phyloP scores from a whole-genome alignment of 2,329 filamentous ascomycete species.

The Dothistroma septosporum region DNA sequence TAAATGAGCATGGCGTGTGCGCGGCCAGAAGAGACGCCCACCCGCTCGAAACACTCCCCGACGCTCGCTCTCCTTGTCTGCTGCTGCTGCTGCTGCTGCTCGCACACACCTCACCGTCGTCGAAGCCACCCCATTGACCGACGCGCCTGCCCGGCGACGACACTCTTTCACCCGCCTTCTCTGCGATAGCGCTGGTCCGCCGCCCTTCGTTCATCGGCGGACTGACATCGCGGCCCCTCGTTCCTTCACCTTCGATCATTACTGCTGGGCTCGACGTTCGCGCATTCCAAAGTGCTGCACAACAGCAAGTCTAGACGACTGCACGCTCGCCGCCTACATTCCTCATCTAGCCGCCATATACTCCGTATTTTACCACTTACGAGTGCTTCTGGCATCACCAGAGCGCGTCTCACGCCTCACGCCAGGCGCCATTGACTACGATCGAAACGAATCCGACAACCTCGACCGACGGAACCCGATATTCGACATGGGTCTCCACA shows the following conservation, averaged over 20 bases:
- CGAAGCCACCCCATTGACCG: background rate
- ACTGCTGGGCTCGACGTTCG: conserved; percentile 4
- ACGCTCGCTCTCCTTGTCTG: conserved; percentile 1
- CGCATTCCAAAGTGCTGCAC: conserved; percentile 10
- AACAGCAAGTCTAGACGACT: conserved; percentile 16
- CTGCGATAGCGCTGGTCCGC: conserved; percentile 11
- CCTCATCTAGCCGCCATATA: conserved; percentile 12
- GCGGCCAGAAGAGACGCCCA: background rate
- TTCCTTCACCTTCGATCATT: conserved; percentile 9
- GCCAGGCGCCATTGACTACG: conserved; percentile 1
- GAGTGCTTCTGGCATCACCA: background rate
- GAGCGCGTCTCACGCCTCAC: conserved; percentile 1
- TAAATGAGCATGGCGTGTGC: conserved; percentile 1
- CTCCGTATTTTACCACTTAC: conserved; percentile 6
- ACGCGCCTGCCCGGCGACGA: conserved; percentile 1
- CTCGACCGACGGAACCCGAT: conserved; percentile 9
- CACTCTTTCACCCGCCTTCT: conserved; percentile 4
- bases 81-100: background rate
- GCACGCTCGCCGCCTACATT: conserved; percentile 15
- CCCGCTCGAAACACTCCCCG: background rate
- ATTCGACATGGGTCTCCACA: conserved; percentile 28
- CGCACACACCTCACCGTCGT: background rate
- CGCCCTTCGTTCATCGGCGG: conserved; percentile 23
- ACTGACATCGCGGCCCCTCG: conserved; percentile 14
- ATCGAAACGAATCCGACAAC: conserved; percentile 5